Evolutionary conservation across 2,329 filamentous ascomycete species (phyloP).

Genomic region (Colletotrichum destructivum): DNA sequence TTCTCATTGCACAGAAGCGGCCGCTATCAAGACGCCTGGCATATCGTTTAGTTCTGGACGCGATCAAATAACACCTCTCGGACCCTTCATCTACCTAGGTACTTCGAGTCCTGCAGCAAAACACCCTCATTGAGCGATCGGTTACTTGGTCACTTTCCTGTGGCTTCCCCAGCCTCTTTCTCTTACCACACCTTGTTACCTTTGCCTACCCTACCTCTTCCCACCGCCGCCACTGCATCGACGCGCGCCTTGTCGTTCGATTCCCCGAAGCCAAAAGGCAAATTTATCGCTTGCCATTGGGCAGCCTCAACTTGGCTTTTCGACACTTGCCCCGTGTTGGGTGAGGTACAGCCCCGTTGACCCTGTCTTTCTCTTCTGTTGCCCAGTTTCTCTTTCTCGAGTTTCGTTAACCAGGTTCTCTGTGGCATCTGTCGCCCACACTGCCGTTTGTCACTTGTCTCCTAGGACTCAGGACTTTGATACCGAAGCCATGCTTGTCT

Average conservation of each 20-base stretch:
- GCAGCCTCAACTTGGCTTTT: constrained; percentile 12
- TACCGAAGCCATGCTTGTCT: constrained; percentile 21
- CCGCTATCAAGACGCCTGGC: constrained; percentile 9
- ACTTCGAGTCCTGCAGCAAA: neutral
- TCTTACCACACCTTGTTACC: constrained; percentile 21
- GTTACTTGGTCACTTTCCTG: constrained; percentile 13
- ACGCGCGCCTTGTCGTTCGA: constrained; percentile 24
- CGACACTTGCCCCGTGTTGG: constrained; percentile 17
- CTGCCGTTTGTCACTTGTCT: constrained; percentile 18
- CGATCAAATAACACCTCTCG: constrained; percentile 16
- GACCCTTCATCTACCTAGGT: neutral
- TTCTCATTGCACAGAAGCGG: constrained; percentile 4
- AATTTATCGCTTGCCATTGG: constrained; percentile 24
- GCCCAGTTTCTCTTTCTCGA: neutral
- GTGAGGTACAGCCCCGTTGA: constrained; percentile 17
- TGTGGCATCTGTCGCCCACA: constrained; percentile 29
- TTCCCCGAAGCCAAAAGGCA: constrained; percentile 12
- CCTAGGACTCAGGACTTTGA: constrained; percentile 12
- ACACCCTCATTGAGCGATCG: neutral
- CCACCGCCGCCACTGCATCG: constrained; percentile 1
- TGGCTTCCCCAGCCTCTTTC: constrained; percentile 8
- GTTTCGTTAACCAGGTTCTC: constrained; percentile 19
- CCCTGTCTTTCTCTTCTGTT: constrained; percentile 1
- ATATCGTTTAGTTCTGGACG: constrained; percentile 13
- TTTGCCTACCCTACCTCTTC: neutral